These are phyloP conservation scores for Aspergillus uvarum DNA, from an alignment of 2,329 filamentous ascomycete genomes.

Conservation along the genomic window DNA sequence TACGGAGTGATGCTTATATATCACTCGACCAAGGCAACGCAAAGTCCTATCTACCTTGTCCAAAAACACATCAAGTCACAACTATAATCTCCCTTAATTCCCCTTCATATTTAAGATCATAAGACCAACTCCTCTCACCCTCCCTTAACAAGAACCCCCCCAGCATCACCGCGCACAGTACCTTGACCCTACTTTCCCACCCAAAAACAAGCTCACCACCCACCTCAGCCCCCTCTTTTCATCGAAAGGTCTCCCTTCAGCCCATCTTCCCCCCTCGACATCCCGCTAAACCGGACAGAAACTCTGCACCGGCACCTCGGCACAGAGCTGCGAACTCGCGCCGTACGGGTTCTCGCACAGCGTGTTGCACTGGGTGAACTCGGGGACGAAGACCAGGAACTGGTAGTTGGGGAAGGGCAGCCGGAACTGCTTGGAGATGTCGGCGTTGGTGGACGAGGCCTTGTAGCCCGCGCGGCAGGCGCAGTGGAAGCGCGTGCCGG, in stretches of 20 bases:
- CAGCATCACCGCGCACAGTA: too few relatives aligned
- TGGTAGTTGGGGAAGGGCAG: constrained; percentile 39
- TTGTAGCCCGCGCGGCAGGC: constrained; percentile 45
- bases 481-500: constrained; percentile 41
- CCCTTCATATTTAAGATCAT: too few relatives aligned
- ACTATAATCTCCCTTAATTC: too few relatives aligned
- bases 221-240: background rate
- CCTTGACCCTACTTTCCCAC: too few relatives aligned
- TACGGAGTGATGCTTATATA: background rate
- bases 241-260: background rate
- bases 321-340: constrained; percentile 33
- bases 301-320: constrained; percentile 34
- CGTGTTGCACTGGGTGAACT: constrained; percentile 37
- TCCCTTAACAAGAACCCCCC: too few relatives aligned
- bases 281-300: constrained; percentile 28
- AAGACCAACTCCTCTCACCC: too few relatives aligned
- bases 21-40: background rate
- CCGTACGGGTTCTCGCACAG: constrained; percentile 37
- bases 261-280: background rate
- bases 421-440: constrained; percentile 38
- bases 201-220: background rate
- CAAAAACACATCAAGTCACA: too few relatives aligned
- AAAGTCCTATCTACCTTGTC: background rate
- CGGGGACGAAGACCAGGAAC: constrained; percentile 41
- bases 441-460: constrained; percentile 31